Percentiles rank a stretch among this genome's conserved stretches.
Evolutionary conservation across 345 rosid genomes (phyloP).

Genomic region (Hibiscus tridactylites): DNA sequence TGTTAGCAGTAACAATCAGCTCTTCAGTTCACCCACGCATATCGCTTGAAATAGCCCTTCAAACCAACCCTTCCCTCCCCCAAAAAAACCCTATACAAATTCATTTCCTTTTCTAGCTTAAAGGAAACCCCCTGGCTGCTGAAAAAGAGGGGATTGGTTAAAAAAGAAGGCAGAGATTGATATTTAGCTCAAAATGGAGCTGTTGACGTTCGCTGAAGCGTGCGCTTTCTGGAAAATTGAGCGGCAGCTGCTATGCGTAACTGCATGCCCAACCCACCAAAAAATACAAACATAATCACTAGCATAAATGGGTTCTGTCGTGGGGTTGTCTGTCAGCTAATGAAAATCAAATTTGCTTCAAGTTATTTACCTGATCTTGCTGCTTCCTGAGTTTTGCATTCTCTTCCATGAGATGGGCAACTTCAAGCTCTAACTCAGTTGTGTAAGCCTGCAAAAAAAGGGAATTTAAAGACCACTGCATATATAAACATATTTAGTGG

Average conservation of each 20-base stretch:
- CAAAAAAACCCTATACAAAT: not conserved
- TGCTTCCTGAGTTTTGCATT: slow-evolving; percentile 57
- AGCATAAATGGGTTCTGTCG: not conserved
- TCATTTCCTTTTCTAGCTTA: slow-evolving; percentile 16
- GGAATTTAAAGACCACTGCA: not conserved
- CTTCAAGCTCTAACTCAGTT: slow-evolving; percentile 48
- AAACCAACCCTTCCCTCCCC: not conserved
- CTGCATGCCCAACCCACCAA: slow-evolving; percentile 25
- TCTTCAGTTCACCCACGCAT: not conserved
- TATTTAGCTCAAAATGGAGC: slow-evolving; percentile 66
- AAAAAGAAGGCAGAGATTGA: not conserved
- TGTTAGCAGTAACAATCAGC: not conserved
- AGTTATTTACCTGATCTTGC: slow-evolving; percentile 60
- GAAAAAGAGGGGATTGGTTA: not conserved
- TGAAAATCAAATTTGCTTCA: too few species aligned
- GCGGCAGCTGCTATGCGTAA: slow-evolving; percentile 34
- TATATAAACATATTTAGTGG: not conserved
- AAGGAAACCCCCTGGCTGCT: not conserved
- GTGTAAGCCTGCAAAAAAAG: slow-evolving; percentile 58
- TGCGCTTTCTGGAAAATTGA: slow-evolving; percentile 36
- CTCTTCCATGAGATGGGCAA: slow-evolving; percentile 43
- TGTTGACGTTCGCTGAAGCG: slow-evolving; percentile 47
- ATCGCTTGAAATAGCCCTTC: not conserved
- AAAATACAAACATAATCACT: too few species aligned
- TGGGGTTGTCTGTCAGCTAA: not conserved